Base-by-base conservation (phyloP, 2,329 filamentous ascomycete species). In the Diaporthe aspalathi region DNA sequence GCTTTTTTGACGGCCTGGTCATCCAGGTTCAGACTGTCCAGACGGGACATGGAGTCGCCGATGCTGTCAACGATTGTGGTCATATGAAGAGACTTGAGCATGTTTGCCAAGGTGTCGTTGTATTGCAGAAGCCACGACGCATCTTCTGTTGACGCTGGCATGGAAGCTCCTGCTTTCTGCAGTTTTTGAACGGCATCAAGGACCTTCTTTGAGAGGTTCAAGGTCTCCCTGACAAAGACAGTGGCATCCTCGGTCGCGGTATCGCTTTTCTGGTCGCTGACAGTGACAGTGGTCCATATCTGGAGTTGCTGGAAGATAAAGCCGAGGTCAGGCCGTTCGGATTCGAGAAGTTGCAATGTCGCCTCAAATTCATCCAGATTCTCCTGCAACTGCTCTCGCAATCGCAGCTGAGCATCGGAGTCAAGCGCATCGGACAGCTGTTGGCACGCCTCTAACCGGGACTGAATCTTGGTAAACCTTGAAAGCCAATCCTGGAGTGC, bases 151-250 rank as follows among this genome's bases (percentile, higher is more conserved):
- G 91, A 88, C 5, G 81, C 78, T 1, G 92, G 90, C 1, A 91
- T 81, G 4, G 84, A 83, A 14, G 83, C 80, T 11, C 89, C 82
- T 2, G 85, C 82, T 72, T 88, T 88, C 71, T 89, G 88, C 56
- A 92, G 86, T 74, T 91, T 89, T 79, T 98, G 94, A 60, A 97
- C 86, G 1, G 93, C 91, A 45, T 95, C 92, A 2, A 98, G 89
- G 35, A 95, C 88, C 63, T 89, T 89, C 80, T 97, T 93, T 57
- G 92, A 88, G n/a, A 92, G 84, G 1, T 81, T 87, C 47, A 93
- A 88, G 1, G 94, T 80, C 4, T 86, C 83, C 17, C 86, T 81
- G 52, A 90, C 88, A 54, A 94, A 87, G 0, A 81, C 78, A 22
- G 85, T 74, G 20, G 84, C 71, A 22, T 79, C 75, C 29, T 75